Percentiles rank a stretch among this genome's conserved stretches.
phyloP scores from a whole-genome alignment of 2,329 filamentous ascomycete species.

The Geoglossum cookeanum region DNA sequence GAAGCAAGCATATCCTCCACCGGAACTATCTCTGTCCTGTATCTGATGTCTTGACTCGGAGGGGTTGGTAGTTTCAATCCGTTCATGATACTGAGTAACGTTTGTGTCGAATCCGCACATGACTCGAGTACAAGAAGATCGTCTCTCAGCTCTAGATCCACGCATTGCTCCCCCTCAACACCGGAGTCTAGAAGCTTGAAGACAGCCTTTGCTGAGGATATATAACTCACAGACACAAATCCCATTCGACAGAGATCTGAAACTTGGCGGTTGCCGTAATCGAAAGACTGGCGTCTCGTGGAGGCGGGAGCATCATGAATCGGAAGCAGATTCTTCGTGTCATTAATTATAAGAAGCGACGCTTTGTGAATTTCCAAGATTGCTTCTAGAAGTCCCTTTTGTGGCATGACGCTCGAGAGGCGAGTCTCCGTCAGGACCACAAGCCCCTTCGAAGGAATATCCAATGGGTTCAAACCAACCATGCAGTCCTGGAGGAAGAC shows the following conservation, averaged over 20 bases:
- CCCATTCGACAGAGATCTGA: slow-evolving; percentile 39
- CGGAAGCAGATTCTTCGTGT: slow-evolving; percentile 31
- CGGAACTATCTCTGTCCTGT: slow-evolving; percentile 69
- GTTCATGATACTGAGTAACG: slow-evolving; percentile 59
- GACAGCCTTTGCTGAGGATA: slow-evolving; percentile 57
- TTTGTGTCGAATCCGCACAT: slow-evolving; percentile 93
- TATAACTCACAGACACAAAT: slow-evolving; percentile 71
- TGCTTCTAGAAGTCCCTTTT: slow-evolving; percentile 42
- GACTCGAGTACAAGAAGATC: slow-evolving; percentile 82
- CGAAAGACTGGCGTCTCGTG: slow-evolving; percentile 11
- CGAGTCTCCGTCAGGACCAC: slow-evolving; percentile 63
- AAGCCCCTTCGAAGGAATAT: slow-evolving; percentile 54
- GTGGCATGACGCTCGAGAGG: slow-evolving; percentile 47
- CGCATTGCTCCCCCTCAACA: slow-evolving; percentile 39
- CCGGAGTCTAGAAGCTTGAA: slow-evolving; percentile 40
- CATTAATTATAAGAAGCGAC: slow-evolving; percentile 66
- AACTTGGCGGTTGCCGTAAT: slow-evolving; percentile 25
- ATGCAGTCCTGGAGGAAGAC: slow-evolving; percentile 66
- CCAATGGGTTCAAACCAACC: slow-evolving; percentile 66
- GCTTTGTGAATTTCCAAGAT: slow-evolving; percentile 57
- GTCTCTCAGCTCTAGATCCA: slow-evolving; percentile 69
- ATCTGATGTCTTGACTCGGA: slow-evolving; percentile 67
- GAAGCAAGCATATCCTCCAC: slow-evolving; percentile 79
- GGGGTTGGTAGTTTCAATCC: slow-evolving; percentile 68
- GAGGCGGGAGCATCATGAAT: not conserved